Evolutionary conservation across 2,329 filamentous ascomycete species (phyloP).

Genomic region (Apiospora sp.): DNA sequence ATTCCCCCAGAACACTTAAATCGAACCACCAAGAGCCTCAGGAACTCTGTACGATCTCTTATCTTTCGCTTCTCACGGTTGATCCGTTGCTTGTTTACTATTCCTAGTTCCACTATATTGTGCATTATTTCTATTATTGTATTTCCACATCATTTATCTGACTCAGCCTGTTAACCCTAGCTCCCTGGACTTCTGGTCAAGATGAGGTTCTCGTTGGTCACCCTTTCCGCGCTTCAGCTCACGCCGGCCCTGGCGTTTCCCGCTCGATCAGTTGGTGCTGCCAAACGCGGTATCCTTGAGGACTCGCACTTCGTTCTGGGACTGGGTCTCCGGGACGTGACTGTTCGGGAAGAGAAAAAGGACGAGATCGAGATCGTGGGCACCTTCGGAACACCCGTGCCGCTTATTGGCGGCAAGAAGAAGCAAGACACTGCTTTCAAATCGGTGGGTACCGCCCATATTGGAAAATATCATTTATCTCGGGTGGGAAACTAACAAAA

Average conservation of each 20-base stretch:
- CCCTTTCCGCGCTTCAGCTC: neutral
- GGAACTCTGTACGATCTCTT: neutral
- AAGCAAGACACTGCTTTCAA: conserved; percentile 22
- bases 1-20: neutral
- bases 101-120: neutral
- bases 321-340: neutral
- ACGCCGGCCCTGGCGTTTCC: neutral
- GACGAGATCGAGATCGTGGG: no score
- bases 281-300: neutral
- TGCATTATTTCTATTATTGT: neutral
- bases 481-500: neutral
- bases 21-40: neutral
- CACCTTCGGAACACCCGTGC: conserved; percentile 13
- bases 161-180: neutral
- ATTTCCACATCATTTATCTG: neutral
- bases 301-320: neutral
- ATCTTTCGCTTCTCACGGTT: neutral
- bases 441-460: neutral
- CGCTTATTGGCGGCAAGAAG: conserved; percentile 1
- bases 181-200: neutral
- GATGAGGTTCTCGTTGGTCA: neutral
- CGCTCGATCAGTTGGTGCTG: neutral
- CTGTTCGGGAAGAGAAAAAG: no score
- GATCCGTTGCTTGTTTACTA: neutral
- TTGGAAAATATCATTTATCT: neutral